Base-by-base conservation (phyloP, 2,329 filamentous ascomycete genomes). In the Canariomyces notabilis region DNA sequence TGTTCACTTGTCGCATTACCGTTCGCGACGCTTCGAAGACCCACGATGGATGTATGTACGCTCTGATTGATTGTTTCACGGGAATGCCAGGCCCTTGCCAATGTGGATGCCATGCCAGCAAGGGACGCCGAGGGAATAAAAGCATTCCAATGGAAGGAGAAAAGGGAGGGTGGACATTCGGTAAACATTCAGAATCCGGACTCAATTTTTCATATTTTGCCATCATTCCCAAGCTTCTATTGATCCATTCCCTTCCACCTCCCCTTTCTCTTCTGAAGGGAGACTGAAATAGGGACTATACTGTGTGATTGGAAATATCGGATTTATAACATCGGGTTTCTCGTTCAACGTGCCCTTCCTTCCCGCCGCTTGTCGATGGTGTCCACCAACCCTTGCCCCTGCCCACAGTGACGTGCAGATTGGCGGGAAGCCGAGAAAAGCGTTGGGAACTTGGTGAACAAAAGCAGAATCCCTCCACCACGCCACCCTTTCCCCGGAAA, bases 401-500 rank as follows among this genome's bases (percentile, higher is more conserved):
- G 46, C 39, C 23, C 18, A 38, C 46, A 51, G 51, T 51, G 48
- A 51, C 51, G 46, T 51, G 45, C 48, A 51, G 36, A 45, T 46
- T 51, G 46, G 48, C 39, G 49, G 45, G 43, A 48, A 46, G 38
- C 37, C 23, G 21, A 46, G 35, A 46, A 53, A 53, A 46, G 44
- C 48, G 51, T 53, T 53, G 51, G 41, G 51, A 46, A 47, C 22
- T 41, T n/a, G 34, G 42, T 31, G n/a, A 46, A 45, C 44, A 50
- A 53, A 53, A 49, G 26, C 34, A 41, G 43, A 34, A 34, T 21
- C 37, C 43, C 34, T 23, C 49, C 50, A 42, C 47, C 44, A 38
- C 46, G 32, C 33, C 37, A 37, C 51, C 39, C 37, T 15, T 32
- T 37, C 44, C 37, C n/a, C 21, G 33, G 42, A 35, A 48, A 37